Evolutionary conservation across 1,139 yeast genomes (phyloP), one percentile per base, ranked within the genome.

Genomic region (Hemisphaericaspora xylofermentans): DNA sequence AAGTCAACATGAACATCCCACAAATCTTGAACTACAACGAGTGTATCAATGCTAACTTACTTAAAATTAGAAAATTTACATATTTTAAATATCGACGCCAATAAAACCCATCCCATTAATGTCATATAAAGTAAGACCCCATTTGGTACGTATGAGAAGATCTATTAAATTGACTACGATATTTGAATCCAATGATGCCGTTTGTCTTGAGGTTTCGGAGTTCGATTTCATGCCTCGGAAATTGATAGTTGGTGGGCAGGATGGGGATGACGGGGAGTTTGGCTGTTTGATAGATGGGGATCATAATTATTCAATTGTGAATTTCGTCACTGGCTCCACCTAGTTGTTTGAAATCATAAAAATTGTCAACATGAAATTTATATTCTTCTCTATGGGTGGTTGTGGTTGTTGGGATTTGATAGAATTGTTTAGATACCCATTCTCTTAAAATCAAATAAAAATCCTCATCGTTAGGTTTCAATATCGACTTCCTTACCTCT

Each of bases 261-360:
- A n/a, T n/a, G n/a, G n/a, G n/a, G n/a, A n/a, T n/a, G n/a, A n/a
- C n/a, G n/a, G n/a, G n/a, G 21, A 16, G 39, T 33, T 36, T 35
- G 76, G 71, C 1, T 75, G 78, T 48, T 44, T 76, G 21, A 49
- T 76, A 19, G 78, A 74, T 41, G 45, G 56, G 30, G 59, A 61
- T 38, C 67, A 66, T 42, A 63, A 63, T 35, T 77, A 74, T 52
- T 44, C 60, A 8, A 60, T 74, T 3, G 59, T 74, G 35, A 51
- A 48, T 35, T 29, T 38, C 28, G 29, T 19, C 12, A 7, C 9
- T 9, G 13, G 31, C 6, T 14, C 16, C n/a, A n/a, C n/a, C n/a
- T n/a, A 14, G 31, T 16, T 3, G 9, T 17, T 30, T 30, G 10
- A 16, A n/a, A 19, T 31, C 16, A 19, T 31, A 31, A 19, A 18